Evolutionary conservation across 768 basidiomycete genomes (phyloP), one percentile per base, ranked within the genome.

Genomic region (Hypholoma sublateritium): DNA sequence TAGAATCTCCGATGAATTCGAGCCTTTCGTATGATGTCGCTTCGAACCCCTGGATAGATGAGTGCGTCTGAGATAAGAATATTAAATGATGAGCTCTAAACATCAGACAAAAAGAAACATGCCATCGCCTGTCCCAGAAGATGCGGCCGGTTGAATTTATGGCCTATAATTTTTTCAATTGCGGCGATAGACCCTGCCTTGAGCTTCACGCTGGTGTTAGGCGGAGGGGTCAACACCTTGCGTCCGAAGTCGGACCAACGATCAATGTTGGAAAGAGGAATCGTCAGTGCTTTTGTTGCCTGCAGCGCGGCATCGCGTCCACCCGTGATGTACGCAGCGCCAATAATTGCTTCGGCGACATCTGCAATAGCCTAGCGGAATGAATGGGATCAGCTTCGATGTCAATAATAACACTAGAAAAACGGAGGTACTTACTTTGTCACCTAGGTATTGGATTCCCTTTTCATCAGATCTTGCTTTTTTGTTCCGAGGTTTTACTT

Each of bases 1-100:
- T 82, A 1, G 89, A 90, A 71, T 95, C 93, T 12, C 93, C 93
- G 39, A 93, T 76, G 67, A 93, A 95, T 68, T 93, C 91, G 35
- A 94, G 78, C 56, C 89, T 78, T 64, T 92, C 89, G 65, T 89
- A 89, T 16, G 81, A 81, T 13, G 77, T 81, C 36, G 77, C 73
- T 55, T 86, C 82, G 55, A 74, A 77, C 3, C 79, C 80, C 59
- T 81, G 79, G 34, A 81, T 73, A 0, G 88, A 87, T 2, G 81
- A 72, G 67, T 91, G 91, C 0, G 87, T 88, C 91, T 93, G 62
- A 5, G 78, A 32, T 32, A 32, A 32, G 28, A 32, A 82, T 59
- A 17, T 19, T 39, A 47, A 37, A 22, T 2, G 21, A 53, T 32
- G 22, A n/a, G 39, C 14, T 21, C 56, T 25, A 50, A 32, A 14